Percentiles rank a stretch among this genome's conserved stretches.
These are phyloP conservation scores for Ceriops tagal DNA, from an alignment of 345 rosid species.

Conservation along the genomic window DNA sequence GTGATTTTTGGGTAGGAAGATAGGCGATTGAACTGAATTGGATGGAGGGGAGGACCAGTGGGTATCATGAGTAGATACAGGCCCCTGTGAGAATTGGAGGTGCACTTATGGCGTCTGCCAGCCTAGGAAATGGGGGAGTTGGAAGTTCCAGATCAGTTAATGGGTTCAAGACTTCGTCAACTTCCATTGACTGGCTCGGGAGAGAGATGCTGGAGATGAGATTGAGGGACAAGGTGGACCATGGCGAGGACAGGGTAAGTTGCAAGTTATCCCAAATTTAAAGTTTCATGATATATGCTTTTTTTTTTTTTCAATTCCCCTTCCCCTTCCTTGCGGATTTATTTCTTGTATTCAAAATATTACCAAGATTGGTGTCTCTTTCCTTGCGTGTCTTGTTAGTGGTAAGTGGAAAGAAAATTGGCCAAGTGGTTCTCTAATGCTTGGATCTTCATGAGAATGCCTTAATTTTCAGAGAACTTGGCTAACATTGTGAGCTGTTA, in stretches of 20 bases:
- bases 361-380: not conserved
- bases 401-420: not conserved
- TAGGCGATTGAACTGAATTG: slow-evolving; percentile 37
- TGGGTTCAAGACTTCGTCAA: slow-evolving; percentile 82
- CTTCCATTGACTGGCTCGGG: slow-evolving; percentile 94
- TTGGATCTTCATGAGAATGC: slow-evolving; percentile 8
- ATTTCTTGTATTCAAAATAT: too few relatives aligned
- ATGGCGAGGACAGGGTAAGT: slow-evolving; percentile 82
- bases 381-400: not conserved
- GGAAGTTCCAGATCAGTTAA: slow-evolving; percentile 92
- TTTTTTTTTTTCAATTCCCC: not conserved
- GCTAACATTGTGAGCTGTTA: not conserved
- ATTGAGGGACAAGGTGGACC: slow-evolving; percentile 75
- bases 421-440: slow-evolving; percentile 1
- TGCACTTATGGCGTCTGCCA: slow-evolving; percentile 72
- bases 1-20: slow-evolving; percentile 39
- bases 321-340: not conserved
- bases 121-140: slow-evolving; percentile 84
- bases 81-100: slow-evolving; percentile 25
- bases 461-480: slow-evolving; percentile 6
- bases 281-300: not conserved
- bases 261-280: not conserved
- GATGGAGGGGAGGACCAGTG: slow-evolving; percentile 36
- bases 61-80: slow-evolving; percentile 36
- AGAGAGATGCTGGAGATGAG: slow-evolving; percentile 94